Base-by-base conservation (phyloP, 163 green algal genomes). In the Scenedesmus sp. region DNA sequence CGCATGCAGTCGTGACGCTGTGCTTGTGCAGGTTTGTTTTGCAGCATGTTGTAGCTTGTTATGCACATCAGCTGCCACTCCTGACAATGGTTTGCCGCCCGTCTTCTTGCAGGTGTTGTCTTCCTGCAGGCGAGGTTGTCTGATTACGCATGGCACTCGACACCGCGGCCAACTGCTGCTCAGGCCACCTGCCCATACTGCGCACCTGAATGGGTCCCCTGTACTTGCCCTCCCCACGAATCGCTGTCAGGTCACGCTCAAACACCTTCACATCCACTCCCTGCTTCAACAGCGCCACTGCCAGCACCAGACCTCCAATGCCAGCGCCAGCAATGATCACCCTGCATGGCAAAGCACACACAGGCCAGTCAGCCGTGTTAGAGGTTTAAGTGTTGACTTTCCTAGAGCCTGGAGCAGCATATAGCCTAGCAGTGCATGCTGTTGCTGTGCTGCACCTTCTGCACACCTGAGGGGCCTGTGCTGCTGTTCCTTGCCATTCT, bases 211-310 rank as follows among this genome's bases (percentile, higher is more conserved):
- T 99, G 42, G 97, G 97, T 0, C 97, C 97, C 3, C 97, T 93
- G 93, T 99, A 99, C 89, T 99, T 99, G 93, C 97, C 97, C 94
- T 99, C 97, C 9, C 97, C 97, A 0, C 97, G 94, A 51, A 99
- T 98, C 26, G 97, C 97, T 4, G 96, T 99, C 56, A 99, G 81
- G 89, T 99, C 98, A 1, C 97, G 92, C 95, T 99, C 97, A 86
- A 98, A 97, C 16, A 99, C 94, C 37, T 95, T 91, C 0, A 99
- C 96, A 16, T 97, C 86, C 59, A 97, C 96, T n/a, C 88, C 88
- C 80, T 89, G 56, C 46, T 92, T 92, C 20, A 98, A 85, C 33
- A 99, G 92, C 12, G 94, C 96, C 1, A 99, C 94, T 16, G 98
- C 98, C 42, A 98, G 94, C 22, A 99, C 97, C 0, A 99, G 95